phyloP scores from a whole-genome alignment of 225 moss, liverwort and hornwort species.

The Pleurozium schreberi region DNA sequence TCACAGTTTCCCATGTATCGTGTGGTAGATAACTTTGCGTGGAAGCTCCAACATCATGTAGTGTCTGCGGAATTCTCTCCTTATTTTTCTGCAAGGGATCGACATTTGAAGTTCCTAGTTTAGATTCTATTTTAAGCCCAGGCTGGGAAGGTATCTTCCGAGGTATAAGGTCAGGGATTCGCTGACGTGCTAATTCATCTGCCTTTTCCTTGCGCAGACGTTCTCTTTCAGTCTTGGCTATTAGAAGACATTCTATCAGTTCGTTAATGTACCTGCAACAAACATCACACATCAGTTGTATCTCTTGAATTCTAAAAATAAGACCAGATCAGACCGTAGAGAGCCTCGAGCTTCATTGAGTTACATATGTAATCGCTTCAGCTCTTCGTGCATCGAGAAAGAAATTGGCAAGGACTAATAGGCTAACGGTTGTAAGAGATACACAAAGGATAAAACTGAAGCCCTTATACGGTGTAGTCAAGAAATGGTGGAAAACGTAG shows the following conservation, averaged over 20 bases:
- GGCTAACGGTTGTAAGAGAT: neutral
- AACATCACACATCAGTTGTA: neutral
- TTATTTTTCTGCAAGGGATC: neutral
- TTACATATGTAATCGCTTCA: neutral
- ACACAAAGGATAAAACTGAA: neutral
- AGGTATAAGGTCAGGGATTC: constrained; percentile 11
- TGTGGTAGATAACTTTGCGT: constrained; percentile 1
- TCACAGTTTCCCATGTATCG: constrained; percentile 2
- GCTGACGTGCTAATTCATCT: constrained; percentile 12
- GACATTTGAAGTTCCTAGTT: neutral
- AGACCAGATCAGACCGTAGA: neutral
- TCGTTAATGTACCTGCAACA: constrained; percentile 64
- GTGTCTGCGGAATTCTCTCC: neutral
- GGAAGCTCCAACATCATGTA: neutral
- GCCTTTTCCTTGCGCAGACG: constrained; percentile 17
- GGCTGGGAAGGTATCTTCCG: constrained; percentile 9
- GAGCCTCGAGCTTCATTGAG: neutral
- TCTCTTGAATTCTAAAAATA: neutral
- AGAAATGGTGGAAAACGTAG: neutral
- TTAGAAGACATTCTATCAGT: constrained; percentile 49
- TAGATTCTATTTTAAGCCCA: constrained; percentile 18
- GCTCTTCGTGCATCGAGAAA: neutral
- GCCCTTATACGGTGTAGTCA: neutral
- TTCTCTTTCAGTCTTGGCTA: constrained; percentile 26
- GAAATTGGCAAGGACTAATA: neutral